Base-by-base conservation (phyloP, 1,139 yeast genomes). In the Geotrichum cucujoidarum region DNA sequence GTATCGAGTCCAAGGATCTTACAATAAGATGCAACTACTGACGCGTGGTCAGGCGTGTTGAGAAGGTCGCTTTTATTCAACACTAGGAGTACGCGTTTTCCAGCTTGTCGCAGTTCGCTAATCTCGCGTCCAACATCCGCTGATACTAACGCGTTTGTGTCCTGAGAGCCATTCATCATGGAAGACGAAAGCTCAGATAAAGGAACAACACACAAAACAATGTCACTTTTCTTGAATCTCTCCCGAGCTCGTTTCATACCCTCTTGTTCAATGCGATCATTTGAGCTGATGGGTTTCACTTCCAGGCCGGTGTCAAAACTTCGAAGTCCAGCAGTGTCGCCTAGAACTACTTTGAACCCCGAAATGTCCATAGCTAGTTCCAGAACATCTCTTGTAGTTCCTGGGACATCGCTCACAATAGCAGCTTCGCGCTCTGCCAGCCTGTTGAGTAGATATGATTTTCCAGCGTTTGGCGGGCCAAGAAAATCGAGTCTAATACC, bases 381-480 rank as follows among this genome's bases (percentile, higher is more conserved):
- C 18, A 94, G 76, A 0, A 87, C 71, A 62, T 92, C 98, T 60
- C 99, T 74, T 0, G 99, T 92, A 0, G 98, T 92, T 0, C 99
- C 99, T 0, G 96, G 95, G 3, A 86, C 78, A 44, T 81, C 81
- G 60, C 96, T 88, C 0, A 94, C 98, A 35, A 92, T 89, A 0
- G 97, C 95, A 11, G 90, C 87, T 34, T 90, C 95, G 43, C 85
- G 78, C 52, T 82, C 76, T 0, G 92, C 88, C 13, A 92, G 67
- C 11, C 68, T 61, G 59, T 94, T 92, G 43, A 92, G 66, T 13
- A 92, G 68, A 0, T 95, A 86, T 1, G 97, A 89, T 62, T 92
- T 92, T 0, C 99, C 99, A 0, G 96, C 97, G 65, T 92, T 92
- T 1, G 98, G 97, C 3, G 95, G 95, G 0, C 98, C 99, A 18